Conservation (phyloP, 2,329 filamentous ascomycete genomes). For the Alternaria gaisen region DNA sequence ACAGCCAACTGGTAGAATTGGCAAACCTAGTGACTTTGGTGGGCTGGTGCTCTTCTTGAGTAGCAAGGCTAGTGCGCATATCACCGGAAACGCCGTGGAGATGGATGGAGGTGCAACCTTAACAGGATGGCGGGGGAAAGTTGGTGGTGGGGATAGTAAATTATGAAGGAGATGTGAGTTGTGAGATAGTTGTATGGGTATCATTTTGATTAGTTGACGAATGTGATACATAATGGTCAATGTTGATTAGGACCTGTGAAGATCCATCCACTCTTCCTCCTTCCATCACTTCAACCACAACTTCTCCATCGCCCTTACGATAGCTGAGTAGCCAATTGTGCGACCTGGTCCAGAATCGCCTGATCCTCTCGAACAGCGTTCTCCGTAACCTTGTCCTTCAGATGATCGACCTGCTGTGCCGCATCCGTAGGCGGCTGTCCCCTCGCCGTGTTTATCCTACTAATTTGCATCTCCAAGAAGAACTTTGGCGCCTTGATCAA, state of each 20-base stretch:
- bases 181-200: neutral
- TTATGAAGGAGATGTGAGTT: conserved; percentile 21
- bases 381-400: conserved; percentile 66
- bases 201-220: neutral
- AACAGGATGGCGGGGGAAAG: conserved; percentile 54
- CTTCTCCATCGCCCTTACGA: neutral
- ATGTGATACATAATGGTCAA: too few relatives aligned
- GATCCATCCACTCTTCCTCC: neutral
- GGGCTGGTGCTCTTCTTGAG: conserved; percentile 57
- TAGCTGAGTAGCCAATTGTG: conserved; percentile 31
- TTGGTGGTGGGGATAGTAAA: conserved; percentile 33
- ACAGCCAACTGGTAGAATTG: conserved; percentile 59
- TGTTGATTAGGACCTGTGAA: too few relatives aligned
- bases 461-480: conserved; percentile 68
- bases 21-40: conserved; percentile 59
- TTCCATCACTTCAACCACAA: neutral
- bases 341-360: conserved; percentile 62
- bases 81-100: conserved; percentile 60
- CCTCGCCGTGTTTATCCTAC: conserved; percentile 67
- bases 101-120: conserved; percentile 58
- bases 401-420: conserved; percentile 64
- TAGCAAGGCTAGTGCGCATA: conserved; percentile 50
- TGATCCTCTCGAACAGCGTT: conserved; percentile 62
- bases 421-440: conserved; percentile 63
- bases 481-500: conserved; percentile 70